Evolutionary conservation across 2,329 filamentous ascomycete genomes (phyloP).

Genomic region (Aspergillus vadensis): DNA sequence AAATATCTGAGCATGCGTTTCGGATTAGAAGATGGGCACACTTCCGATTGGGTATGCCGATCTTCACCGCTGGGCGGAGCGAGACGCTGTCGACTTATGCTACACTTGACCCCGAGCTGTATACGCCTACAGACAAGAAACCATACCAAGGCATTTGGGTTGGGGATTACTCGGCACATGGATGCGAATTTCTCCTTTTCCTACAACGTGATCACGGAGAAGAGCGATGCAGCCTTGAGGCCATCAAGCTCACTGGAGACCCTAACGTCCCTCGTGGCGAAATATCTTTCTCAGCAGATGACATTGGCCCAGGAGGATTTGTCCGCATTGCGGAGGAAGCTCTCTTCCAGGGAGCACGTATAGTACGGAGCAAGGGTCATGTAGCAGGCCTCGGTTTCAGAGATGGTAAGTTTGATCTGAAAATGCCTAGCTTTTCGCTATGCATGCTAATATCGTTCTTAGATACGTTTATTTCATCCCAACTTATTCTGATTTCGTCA

Average conservation of each 20-base stretch:
- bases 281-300: conserved; percentile 75
- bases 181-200: conserved; percentile 83
- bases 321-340: conserved; percentile 65
- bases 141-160: conserved; percentile 91
- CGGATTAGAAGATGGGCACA: conserved; percentile 76
- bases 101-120: conserved; percentile 72
- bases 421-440: background rate
- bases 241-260: conserved; percentile 90
- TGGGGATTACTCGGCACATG: conserved; percentile 84
- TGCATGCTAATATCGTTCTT: conserved; percentile 17
- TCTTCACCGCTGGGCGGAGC: conserved; percentile 26
- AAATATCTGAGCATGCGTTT: conserved; percentile 72
- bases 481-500: conserved; percentile 77
- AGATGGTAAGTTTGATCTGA: conserved; percentile 60
- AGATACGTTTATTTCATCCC: conserved; percentile 65
- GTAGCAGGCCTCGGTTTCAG: conserved; percentile 73
- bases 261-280: conserved; percentile 86
- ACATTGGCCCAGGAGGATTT: conserved; percentile 68
- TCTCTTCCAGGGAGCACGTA: conserved; percentile 71
- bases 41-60: conserved; percentile 54
- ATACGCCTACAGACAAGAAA: conserved; percentile 76
- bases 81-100: conserved; percentile 65
- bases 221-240: conserved; percentile 68
- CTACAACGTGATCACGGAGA: conserved; percentile 64
- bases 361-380: conserved; percentile 75